Conservation (phyloP, 495 filamentous ascomycete genomes). For the Cenococcum geophilum region DNA sequence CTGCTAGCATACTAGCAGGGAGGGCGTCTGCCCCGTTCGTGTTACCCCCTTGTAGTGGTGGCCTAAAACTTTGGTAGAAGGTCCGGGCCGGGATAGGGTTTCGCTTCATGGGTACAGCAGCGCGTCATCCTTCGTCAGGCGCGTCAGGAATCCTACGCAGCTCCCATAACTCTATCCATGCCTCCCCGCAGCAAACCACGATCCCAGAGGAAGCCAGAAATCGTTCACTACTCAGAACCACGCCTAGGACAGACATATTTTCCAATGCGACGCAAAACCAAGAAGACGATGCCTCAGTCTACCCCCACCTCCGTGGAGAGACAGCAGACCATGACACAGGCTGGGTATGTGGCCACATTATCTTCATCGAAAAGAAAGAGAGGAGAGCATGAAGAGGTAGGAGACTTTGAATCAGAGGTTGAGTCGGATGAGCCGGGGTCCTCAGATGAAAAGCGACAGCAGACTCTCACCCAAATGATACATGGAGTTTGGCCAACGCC, state of each 20-base stretch:
- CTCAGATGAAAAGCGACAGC: slow-evolving; percentile 14
- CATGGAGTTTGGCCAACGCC: slow-evolving; percentile 20
- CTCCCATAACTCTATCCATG: neutral
- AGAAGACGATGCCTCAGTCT: neutral
- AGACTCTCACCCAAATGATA: slow-evolving; percentile 35
- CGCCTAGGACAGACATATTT: neutral
- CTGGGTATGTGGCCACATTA: neutral
- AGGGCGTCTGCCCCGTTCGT: too few species aligned
- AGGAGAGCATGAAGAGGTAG: neutral
- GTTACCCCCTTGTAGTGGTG: too few species aligned
- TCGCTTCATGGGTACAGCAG: neutral
- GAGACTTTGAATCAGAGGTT: neutral
- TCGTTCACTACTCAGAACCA: neutral
- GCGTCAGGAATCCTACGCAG: neutral
- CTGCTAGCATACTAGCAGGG: too few species aligned
- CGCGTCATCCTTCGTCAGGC: neutral
- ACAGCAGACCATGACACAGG: slow-evolving; percentile 5
- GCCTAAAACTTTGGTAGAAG: too few species aligned
- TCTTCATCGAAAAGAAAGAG: neutral
- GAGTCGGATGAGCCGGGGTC: neutral
- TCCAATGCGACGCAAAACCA: neutral
- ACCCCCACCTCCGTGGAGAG: neutral
- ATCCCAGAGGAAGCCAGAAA: neutral
- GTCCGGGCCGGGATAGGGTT: too few species aligned
- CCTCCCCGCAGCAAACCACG: neutral